These are phyloP conservation scores for Leccinum rimulosum DNA, from an alignment of 768 basidiomycete species.

Conservation along the genomic window DNA sequence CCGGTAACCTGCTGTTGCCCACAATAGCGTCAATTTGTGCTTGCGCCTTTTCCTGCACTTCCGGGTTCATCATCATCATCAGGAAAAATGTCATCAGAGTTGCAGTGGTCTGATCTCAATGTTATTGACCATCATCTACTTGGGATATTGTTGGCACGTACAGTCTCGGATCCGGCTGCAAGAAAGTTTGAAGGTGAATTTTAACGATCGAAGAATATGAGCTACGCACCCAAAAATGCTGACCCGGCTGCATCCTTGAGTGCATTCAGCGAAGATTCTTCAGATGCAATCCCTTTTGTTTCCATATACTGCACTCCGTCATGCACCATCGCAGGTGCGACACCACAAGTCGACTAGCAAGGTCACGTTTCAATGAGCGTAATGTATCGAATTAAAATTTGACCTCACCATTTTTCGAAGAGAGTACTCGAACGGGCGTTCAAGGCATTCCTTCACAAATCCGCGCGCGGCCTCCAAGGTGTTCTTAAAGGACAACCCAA, in stretches of 20 bases:
- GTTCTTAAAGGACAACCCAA: conserved; percentile 4
- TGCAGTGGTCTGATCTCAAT: neutral
- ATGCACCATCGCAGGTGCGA: neutral
- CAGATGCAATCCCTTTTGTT: neutral
- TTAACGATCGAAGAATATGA: neutral
- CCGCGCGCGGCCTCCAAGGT: neutral
- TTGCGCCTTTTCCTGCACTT: conserved; percentile 5
- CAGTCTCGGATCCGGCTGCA: conserved; percentile 10
- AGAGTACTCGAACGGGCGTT: conserved; percentile 2
- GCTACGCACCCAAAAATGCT: conserved; percentile 4
- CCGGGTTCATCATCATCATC: conserved; percentile 10
- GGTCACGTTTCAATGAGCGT: neutral
- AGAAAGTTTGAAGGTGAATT: neutral
- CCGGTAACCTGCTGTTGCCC: conserved; percentile 4
- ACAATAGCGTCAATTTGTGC: conserved; percentile 7
- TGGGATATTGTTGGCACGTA: neutral
- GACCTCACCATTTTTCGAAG: neutral
- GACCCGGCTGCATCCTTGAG: conserved; percentile 5
- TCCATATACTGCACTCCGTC: conserved; percentile 2
- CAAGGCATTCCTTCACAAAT: neutral
- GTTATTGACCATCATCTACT: neutral
- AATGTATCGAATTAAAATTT: neutral
- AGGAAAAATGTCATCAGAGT: conserved; percentile 10
- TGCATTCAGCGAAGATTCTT: neutral
- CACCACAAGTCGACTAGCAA: neutral